Conservation (phyloP, 2,329 filamentous ascomycete species). For the Davidsoniella neocaledoniae region DNA sequence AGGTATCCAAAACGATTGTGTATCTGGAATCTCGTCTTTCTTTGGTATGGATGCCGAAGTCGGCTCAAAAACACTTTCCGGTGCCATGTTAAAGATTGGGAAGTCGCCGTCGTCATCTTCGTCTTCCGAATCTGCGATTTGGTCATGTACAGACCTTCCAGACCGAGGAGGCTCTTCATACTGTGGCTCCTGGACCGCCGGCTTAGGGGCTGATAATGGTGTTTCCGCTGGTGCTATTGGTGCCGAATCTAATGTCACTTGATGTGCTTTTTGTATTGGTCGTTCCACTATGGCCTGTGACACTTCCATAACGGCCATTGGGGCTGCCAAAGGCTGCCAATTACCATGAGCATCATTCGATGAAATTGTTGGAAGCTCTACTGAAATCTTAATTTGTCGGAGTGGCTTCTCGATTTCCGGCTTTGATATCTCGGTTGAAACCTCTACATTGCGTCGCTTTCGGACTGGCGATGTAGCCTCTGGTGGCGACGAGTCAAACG, state of each 20-base stretch:
- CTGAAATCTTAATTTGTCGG: no score
- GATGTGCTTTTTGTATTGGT: not conserved
- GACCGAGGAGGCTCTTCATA: not conserved
- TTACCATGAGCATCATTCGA: not conserved
- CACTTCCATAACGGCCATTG: slow-evolving; percentile 14
- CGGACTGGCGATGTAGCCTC: not conserved
- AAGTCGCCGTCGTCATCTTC: slow-evolving; percentile 10
- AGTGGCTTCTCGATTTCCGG: no score
- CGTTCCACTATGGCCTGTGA: not conserved
- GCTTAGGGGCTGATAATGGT: no score
- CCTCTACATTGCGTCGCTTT: not conserved
- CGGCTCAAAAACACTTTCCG: not conserved
- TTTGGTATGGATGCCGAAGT: not conserved
- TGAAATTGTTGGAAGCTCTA: no score
- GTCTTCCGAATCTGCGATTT: slow-evolving; percentile 9
- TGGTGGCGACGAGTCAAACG: not conserved
- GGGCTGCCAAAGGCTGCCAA: not conserved
- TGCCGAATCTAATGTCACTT: not conserved
- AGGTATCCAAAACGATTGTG: slow-evolving; percentile 15
- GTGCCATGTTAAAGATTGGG: not conserved
- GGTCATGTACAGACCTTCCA: slow-evolving; percentile 1
- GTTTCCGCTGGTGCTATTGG: no score
- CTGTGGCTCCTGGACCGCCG: no score
- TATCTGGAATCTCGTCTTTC: slow-evolving; percentile 12
- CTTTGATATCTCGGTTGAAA: not conserved